Evolutionary conservation across 2,329 filamentous ascomycete species (phyloP), one percentile per base, ranked within the genome.

Genomic region (Ophiocordyceps polyrhachis-furcata): DNA sequence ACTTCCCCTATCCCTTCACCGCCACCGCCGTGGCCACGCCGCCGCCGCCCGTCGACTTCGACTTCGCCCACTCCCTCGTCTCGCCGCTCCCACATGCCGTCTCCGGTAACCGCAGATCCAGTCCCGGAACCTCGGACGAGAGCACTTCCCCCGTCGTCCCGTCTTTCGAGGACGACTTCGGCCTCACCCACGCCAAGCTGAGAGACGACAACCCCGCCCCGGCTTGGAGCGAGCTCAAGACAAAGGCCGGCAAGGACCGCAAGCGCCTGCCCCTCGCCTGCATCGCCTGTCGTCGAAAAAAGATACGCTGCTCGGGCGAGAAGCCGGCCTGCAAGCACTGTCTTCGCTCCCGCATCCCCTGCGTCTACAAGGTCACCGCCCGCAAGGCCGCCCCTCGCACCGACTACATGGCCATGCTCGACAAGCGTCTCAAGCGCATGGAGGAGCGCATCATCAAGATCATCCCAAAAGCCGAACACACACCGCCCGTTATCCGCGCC

Each of bases 391-490:
- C 88, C 4, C 91, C 91, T 3, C 74, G 91, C 44, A 96, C 91
- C 17, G 91, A 96, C 62, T 96, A 96, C 62, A 96, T 96, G 91
- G 87, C 88, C 40, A 96, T 96, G 87, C 67, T 96, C 54, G 91
- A 96, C 64, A 95, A 94, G 64, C 76, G 91, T 44, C 62, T 96
- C 52, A 95, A 93, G 67, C 74, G 89, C 46, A 96, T 96, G 91
- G 91, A 98, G 62, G 89, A 96, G 56, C 81, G 89, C 46, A 91
- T 96, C 49, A 93, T 96, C 64, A 94, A 94, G 60, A 81, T 89
- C 47, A 82, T 96, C 25, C 89, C 91, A 0, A 93, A 89, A 57
- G 75, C 85, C 40, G 87, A 93, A 50, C 73, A 84, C 23, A 58
- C 81, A 47, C 67, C 73, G 9, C 69, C 72, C 8, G 80, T 93